Evolutionary conservation across 163 green algal species (phyloP), one percentile per base, ranked within the genome.

Genomic region (Prototheca wickerhamii): DNA sequence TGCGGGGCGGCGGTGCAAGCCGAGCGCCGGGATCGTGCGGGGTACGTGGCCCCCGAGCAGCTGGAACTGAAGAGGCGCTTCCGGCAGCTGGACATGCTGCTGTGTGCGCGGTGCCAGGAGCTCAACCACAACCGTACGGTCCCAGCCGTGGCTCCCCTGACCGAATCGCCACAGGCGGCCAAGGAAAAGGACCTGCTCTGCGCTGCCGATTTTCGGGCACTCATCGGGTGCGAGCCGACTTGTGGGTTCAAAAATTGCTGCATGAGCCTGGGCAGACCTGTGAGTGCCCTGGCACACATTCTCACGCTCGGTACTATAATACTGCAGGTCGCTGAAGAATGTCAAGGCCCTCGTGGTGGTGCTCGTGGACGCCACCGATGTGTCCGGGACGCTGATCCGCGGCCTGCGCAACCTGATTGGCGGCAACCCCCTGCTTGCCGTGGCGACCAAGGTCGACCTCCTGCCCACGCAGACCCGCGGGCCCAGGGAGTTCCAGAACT

Each of bases 361-460:
- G 69, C 63, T 98, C 67, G 83, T 96, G 51, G 92, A 98, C 74
- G 60, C 96, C 35, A 67, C 90, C 46, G 92, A 98, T 71, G 84
- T 83, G 8, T 82, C 76, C 5, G 92, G 92, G 28, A 91, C 64
- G 28, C 86, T 96, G 26, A 70, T 97, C 79, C 78, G 52, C 31
- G 44, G 60, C 1, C 78, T 94, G 29, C 74, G 89, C 12, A 82
- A 91, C 64, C 72, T 96, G 54, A 78, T 94, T 29, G 86, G 84
- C 10, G 70, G 58, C 31, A 96, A 96, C 68, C 89, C 89, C 31
- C 80, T 95, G 10, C 54, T 96, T 31, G 57, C 94, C 37, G 72
- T 95, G 6, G 89, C 83, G 46, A 95, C 89, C 28, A 95, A 94
- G 75, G 75, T 89, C 42, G 92, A 98, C 72, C 79, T 98, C 55